Conservation (phyloP, 306 rosid genomes). For the Pueraria montana region DNA sequence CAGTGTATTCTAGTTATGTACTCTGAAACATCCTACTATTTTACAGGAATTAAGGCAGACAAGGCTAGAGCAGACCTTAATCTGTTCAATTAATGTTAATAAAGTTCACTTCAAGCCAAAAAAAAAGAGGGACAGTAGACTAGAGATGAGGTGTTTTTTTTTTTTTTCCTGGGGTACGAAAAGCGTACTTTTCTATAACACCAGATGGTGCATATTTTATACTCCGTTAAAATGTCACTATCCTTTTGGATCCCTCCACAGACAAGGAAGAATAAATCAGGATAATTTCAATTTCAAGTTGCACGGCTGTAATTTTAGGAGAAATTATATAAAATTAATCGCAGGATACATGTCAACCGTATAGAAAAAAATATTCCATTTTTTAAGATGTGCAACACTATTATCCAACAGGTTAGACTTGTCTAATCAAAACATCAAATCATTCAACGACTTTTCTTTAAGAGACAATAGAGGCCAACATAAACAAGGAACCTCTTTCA, state of each 20-base stretch:
- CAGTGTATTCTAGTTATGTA: no score
- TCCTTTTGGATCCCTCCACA: neutral
- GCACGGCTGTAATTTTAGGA: neutral
- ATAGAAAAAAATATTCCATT: no score
- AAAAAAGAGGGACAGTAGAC: no score
- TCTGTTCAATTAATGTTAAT: neutral
- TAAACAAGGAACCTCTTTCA: neutral
- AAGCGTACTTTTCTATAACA: no score
- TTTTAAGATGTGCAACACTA: neutral
- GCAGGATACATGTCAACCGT: neutral
- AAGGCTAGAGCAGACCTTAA: neutral
- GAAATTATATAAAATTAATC: neutral
- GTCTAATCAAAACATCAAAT: conserved; percentile 3
- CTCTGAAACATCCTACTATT: neutral
- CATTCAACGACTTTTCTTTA: neutral
- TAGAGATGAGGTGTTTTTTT: no score
- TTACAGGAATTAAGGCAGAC: neutral
- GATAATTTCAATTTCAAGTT: neutral
- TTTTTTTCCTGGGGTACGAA: no score
- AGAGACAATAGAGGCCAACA: neutral
- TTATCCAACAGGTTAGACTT: neutral
- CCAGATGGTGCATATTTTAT: neutral
- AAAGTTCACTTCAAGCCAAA: no score
- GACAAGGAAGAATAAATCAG: neutral
- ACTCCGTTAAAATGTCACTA: neutral